Evolutionary conservation across 805 yeast genomes (phyloP).

Genomic region (Starmerella potacharoeniae): DNA sequence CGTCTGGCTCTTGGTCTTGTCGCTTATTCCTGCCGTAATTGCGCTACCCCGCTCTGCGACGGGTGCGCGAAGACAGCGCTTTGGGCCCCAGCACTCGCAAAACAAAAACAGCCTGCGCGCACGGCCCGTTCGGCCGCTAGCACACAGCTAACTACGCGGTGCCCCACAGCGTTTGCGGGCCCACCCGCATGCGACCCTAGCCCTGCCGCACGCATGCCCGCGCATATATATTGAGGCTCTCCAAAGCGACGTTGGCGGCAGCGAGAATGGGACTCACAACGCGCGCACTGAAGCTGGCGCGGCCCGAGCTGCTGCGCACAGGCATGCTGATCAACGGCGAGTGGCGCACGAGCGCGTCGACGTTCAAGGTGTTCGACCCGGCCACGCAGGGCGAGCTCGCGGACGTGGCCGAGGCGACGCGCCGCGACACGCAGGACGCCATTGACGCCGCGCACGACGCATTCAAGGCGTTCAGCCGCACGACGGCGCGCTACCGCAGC

Average conservation of each 20-base stretch:
- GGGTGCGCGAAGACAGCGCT: background rate
- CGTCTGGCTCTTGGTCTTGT: slow-evolving; percentile 3
- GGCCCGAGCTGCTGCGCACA: slow-evolving; percentile 14
- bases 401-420: slow-evolving; percentile 44
- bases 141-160: too few species aligned
- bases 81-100: too few species aligned
- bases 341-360: slow-evolving; percentile 44
- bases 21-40: background rate
- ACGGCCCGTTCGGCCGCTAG: too few species aligned
- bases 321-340: slow-evolving; percentile 56
- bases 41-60: background rate
- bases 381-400: slow-evolving; percentile 46
- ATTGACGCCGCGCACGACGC: slow-evolving; percentile 45
- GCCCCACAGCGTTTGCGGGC: too few species aligned
- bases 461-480: slow-evolving; percentile 40
- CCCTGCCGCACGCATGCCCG: background rate
- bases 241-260: background rate
- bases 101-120: too few species aligned
- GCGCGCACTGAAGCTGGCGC: slow-evolving; percentile 10
- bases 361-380: slow-evolving; percentile 65
- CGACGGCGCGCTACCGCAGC: slow-evolving; percentile 48
- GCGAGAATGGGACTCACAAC: slow-evolving; percentile 4
- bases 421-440: slow-evolving; percentile 43
- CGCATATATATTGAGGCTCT: background rate
- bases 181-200: background rate